phyloP scores from a whole-genome alignment of 2,329 filamentous ascomycete species.

The Epichloe hybrida region DNA sequence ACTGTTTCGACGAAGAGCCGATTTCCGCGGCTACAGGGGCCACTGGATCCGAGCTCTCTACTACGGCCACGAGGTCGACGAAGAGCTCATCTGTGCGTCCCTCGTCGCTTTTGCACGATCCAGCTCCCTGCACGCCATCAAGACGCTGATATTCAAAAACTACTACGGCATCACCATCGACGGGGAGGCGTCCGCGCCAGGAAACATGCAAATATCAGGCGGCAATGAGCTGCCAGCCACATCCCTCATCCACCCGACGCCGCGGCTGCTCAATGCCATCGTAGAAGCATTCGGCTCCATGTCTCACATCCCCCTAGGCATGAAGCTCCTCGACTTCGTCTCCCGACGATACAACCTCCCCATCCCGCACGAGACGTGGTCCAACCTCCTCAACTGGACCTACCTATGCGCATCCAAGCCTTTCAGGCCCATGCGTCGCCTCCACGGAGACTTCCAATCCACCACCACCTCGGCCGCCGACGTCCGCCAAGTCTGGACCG shows the following conservation, averaged over 20 bases:
- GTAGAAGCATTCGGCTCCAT: conserved; percentile 57
- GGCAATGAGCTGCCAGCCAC: conserved; percentile 28
- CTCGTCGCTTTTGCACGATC: conserved; percentile 30
- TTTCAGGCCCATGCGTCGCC: conserved; percentile 22
- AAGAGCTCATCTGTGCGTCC: conserved; percentile 26
- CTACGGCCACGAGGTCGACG: conserved; percentile 19
- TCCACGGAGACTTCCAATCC: conserved; percentile 14
- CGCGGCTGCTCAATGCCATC: conserved; percentile 47
- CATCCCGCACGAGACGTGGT: conserved; percentile 48
- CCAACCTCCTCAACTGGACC: conserved; percentile 52
- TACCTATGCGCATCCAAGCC: conserved; percentile 38
- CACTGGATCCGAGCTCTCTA: conserved; percentile 16
- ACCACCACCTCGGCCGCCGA: conserved; percentile 26
- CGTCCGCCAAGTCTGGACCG: conserved; percentile 41
- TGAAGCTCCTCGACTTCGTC: conserved; percentile 48
- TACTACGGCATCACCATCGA: conserved; percentile 18
- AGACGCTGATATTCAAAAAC: conserved; percentile 17
- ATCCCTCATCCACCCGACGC: conserved; percentile 45
- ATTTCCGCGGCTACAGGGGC: conserved; percentile 12
- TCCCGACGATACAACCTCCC: conserved; percentile 44
- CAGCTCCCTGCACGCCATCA: conserved; percentile 20
- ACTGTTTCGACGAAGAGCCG: conserved; percentile 13
- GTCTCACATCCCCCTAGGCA: conserved; percentile 43
- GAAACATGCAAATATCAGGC: conserved; percentile 14
- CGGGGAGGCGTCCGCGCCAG: conserved; percentile 5